A percentile compares a stretch with the other conserved stretches of the same genome.
Evolutionary conservation across 495 filamentous ascomycete species (phyloP).

Genomic region (Cercophora samala): DNA sequence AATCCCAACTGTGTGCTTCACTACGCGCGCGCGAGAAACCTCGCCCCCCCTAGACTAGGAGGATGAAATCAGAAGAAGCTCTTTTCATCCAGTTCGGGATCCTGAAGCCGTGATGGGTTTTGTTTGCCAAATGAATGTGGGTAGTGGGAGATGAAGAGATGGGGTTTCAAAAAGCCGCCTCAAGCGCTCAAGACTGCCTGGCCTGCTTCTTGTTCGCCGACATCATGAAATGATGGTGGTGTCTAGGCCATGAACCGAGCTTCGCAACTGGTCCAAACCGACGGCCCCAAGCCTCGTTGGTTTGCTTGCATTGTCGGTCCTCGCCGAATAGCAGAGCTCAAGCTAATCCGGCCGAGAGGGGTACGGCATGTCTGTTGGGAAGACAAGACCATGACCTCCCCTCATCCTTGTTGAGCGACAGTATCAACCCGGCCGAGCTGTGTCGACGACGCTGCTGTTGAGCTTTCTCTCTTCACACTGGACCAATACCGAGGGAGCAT

Average conservation of each 20-base stretch:
- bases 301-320: slow-evolving; percentile 4
- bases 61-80: not conserved
- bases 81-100: not conserved
- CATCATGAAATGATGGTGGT: not conserved
- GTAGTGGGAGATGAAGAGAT: not conserved
- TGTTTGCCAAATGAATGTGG: not conserved
- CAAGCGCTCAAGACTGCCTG: not conserved
- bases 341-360: not conserved
- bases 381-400: not conserved
- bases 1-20: slow-evolving; percentile 18
- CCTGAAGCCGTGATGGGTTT: not conserved
- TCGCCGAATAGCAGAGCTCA: slow-evolving; percentile 1
- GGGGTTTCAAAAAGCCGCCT: slow-evolving; percentile 6
- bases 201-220: not conserved
- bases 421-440: not conserved
- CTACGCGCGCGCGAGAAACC: slow-evolving; percentile 28
- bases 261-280: slow-evolving; percentile 1
- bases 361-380: not conserved
- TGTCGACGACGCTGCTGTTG: not conserved
- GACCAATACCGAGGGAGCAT: not conserved
- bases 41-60: too few relatives aligned
- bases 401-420: not conserved
- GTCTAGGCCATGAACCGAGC: not conserved
- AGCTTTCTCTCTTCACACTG: not conserved
- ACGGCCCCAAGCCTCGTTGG: slow-evolving; percentile 7